Base-by-base conservation (phyloP, 805 yeast species). In the Tetrapisispora nanseiensis region DNA sequence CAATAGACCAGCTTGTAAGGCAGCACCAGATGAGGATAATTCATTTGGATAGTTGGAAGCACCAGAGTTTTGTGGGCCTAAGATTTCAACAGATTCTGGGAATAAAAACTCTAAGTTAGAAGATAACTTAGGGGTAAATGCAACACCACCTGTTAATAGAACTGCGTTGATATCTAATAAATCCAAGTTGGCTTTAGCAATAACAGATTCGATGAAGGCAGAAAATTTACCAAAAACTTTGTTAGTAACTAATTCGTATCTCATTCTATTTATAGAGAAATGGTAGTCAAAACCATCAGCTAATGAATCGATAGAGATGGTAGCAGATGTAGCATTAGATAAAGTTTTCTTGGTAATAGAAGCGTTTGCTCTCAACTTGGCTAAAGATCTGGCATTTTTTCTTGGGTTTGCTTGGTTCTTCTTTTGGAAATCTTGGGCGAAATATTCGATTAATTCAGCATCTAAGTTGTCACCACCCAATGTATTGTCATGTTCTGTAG, bases 221-320 rank as follows among this genome's bases (percentile, higher is more conserved):
- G 82, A 69, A 78, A 87, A 82, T 63, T 82, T 76, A 50, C 78
- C 67, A 56, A 90, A 76, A 24, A 82, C 87, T 51, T 75, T 70
- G 69, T 92, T 80, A 40, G 86, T 86, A 43, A 84, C 80, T 50
- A 90, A 72, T 71, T 92, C 98, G 61, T 76, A 92, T 68, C 96
- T 78, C 69, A 92, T 72, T 72, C 97, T 84, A 76, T 92, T 92
- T 62, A 92, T 80, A 45, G 90, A 75, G 49, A 95, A 77, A 68
- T 86, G 89, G 78, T 81, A 92, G 68, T 92, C 98, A 62, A 72
- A 77, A 49, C 98, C 98, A 46, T 84, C 95, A 46, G 95, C 90
- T 50, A 92, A 75, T 19, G 95, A 83, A 68, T 92, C 98, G 54
- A 92, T 84, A 36, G 97, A 92, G 59, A 87, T 86, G 42, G 92